These are phyloP conservation scores for Angomonas ambiguus DNA, from an alignment of 208 protist genomes.

Conservation along the genomic window DNA sequence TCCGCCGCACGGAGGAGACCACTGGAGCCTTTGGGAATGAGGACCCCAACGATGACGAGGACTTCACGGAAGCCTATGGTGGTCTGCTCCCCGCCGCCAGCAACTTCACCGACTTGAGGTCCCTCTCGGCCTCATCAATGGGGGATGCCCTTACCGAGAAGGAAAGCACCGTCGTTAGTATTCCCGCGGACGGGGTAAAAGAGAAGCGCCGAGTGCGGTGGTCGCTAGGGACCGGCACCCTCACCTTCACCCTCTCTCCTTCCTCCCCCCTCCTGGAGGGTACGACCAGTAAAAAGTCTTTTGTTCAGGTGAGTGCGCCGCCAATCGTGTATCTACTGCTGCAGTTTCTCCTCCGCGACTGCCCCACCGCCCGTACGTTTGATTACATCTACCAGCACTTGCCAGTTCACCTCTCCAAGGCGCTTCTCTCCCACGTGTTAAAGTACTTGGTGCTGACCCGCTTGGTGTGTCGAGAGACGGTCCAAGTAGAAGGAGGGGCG, in stretches of 20 bases:
- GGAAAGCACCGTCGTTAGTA: conserved; percentile 23
- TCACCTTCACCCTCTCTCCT: conserved; percentile 3
- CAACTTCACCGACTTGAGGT: conserved; percentile 14
- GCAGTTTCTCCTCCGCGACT: conserved; percentile 40
- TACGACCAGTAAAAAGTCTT: background rate
- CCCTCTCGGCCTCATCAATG: conserved; percentile 15
- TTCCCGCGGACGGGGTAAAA: background rate
- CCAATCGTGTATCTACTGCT: conserved; percentile 49
- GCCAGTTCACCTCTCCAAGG: conserved; percentile 38
- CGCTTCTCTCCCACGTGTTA: conserved; percentile 45
- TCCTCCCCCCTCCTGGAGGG: background rate
- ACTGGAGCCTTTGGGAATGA: conserved; percentile 39
- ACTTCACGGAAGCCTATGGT: conserved; percentile 44
- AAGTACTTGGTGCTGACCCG: conserved; percentile 39
- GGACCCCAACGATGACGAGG: conserved; percentile 42
- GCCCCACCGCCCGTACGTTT: conserved; percentile 24
- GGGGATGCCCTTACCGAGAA: conserved; percentile 13
- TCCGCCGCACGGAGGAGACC: conserved; percentile 26
- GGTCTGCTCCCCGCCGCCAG: conserved; percentile 32
- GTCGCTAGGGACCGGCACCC: background rate
- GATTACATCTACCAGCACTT: conserved; percentile 33
- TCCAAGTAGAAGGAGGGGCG: background rate
- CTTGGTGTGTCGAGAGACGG: conserved; percentile 42
- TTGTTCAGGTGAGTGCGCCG: conserved; percentile 34
- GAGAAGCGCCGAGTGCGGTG: conserved; percentile 2